Conservation (phyloP, 129 eudicot species). For the Saussurea involucrata region DNA sequence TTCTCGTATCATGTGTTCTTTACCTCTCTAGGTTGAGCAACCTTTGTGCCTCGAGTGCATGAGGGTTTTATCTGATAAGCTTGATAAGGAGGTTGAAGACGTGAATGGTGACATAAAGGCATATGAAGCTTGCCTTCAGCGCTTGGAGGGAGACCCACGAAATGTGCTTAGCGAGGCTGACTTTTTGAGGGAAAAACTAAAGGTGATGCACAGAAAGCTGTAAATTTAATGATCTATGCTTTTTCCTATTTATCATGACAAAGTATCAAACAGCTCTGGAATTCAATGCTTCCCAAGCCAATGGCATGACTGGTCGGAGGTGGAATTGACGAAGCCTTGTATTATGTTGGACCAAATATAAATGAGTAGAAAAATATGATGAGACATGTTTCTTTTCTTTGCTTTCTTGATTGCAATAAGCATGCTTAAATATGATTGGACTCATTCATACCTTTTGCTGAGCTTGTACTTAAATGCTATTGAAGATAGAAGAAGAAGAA, state of each 20-base stretch:
- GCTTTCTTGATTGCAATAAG: background rate
- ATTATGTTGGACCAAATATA: background rate
- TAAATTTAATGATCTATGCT: background rate
- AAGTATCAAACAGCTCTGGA: background rate
- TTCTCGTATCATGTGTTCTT: background rate
- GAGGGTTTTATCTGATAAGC: slow-evolving; percentile 90
- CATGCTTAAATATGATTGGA: background rate
- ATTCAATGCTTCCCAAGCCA: background rate
- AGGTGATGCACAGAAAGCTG: slow-evolving; percentile 38
- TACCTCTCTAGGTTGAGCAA: slow-evolving; percentile 66
- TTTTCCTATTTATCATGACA: background rate
- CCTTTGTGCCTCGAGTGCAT: slow-evolving; percentile 97
- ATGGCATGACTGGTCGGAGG: background rate
- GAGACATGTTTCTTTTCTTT: background rate
- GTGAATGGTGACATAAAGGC: slow-evolving; percentile 88
- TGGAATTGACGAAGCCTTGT: background rate
- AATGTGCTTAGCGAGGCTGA: slow-evolving; percentile 81
- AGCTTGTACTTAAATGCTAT: slow-evolving; percentile 3
- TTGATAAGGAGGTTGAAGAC: slow-evolving; percentile 98
- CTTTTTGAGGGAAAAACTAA: slow-evolving; percentile 84
- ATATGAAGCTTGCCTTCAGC: slow-evolving; percentile 89
- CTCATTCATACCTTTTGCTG: background rate
- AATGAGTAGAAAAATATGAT: background rate
- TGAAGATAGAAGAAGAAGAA: slow-evolving; percentile 95
- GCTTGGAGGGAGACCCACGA: slow-evolving; percentile 81